Conservation (phyloP, 257 asterid species). For the Solanum clarkiae region DNA sequence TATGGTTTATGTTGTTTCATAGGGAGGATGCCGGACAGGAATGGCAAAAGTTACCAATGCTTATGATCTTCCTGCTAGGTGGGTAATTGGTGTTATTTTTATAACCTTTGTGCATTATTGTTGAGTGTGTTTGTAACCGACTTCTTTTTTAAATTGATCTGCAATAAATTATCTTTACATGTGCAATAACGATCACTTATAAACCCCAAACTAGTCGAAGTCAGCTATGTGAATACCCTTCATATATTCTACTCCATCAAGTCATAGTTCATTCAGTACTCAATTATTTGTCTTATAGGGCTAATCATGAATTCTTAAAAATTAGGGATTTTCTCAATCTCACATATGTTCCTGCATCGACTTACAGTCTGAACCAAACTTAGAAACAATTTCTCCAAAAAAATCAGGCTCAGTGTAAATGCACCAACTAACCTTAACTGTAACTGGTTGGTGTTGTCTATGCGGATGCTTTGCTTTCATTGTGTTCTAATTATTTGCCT, state of each 20-base stretch:
- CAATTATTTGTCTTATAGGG: neutral
- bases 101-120: neutral
- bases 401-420: neutral
- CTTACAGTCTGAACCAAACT: neutral
- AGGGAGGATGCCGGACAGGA: constrained; percentile 99
- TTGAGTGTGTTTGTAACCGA: neutral
- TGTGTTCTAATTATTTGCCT: neutral
- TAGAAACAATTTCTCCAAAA: neutral
- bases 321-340: neutral
- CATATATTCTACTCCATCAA: neutral
- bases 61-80: constrained; percentile 97
- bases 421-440: neutral
- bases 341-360: neutral
- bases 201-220: neutral
- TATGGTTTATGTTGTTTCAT: neutral
- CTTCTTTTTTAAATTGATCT: neutral
- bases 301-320: neutral
- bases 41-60: constrained; percentile 76
- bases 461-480: neutral
- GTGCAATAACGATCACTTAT: neutral
- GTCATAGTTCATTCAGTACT: neutral
- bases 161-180: neutral
- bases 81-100: neutral
- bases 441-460: neutral
- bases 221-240: neutral